Evolutionary conservation across 2,329 filamentous ascomycete genomes (phyloP).

Genomic region (Fusarium piperis): DNA sequence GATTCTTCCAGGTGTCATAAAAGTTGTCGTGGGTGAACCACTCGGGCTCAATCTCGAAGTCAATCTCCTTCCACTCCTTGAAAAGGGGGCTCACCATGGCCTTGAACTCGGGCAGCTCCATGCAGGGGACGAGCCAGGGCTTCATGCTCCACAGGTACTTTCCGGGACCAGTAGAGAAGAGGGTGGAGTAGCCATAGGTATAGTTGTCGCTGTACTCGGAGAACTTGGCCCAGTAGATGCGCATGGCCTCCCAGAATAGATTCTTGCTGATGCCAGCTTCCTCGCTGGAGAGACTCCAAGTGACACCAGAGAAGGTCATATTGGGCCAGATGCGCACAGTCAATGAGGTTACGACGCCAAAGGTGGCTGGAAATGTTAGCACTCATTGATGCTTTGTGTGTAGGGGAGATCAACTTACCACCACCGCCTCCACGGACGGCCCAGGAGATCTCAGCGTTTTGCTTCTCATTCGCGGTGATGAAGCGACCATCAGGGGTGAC

Average conservation of each 20-base stretch:
- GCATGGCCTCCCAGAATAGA: conserved; percentile 46
- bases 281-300: conserved; percentile 48
- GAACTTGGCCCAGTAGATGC: conserved; percentile 46
- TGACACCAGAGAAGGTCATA: conserved; percentile 45
- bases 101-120: conserved; percentile 46
- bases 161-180: conserved; percentile 24
- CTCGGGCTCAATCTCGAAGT: conserved; percentile 41
- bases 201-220: conserved; percentile 44
- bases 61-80: conserved; percentile 42
- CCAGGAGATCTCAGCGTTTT: conserved; percentile 61
- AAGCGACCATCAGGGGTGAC: conserved; percentile 56
- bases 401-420: background rate
- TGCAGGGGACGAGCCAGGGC: conserved; percentile 50
- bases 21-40: conserved; percentile 50
- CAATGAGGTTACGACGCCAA: conserved; percentile 53
- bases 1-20: conserved; percentile 50
- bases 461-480: conserved; percentile 51
- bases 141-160: conserved; percentile 44
- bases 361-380: conserved; percentile 50
- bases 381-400: background rate
- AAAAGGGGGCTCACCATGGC: conserved; percentile 45
- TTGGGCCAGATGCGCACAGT: conserved; percentile 48
- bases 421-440: conserved; percentile 58
- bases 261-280: conserved; percentile 43
- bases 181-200: conserved; percentile 43